Base-by-base conservation (phyloP, 495 filamentous ascomycete species). In the Penicillium antarcticum region DNA sequence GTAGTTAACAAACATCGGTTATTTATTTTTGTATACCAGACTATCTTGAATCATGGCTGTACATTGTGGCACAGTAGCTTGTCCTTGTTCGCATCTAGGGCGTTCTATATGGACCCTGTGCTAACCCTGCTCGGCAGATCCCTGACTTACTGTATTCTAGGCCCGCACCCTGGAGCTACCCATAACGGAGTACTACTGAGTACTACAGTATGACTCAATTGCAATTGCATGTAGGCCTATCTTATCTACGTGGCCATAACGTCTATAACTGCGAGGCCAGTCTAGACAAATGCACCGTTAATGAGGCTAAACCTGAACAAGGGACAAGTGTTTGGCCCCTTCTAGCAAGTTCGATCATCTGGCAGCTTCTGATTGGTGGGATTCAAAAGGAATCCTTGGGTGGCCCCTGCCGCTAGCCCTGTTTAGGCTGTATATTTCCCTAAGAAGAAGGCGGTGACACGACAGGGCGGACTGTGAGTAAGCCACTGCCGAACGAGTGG, bases 331-430 rank as follows among this genome's bases (percentile, higher is more conserved):
- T 48, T 63, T 45, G 48, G 42, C 61, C 53, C 39, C 26, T 66
- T 67, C 64, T 59, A 68, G 57, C 57, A 66, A 52, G 24, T 71
- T 71, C 66, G 61, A 63, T 57, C 23, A 45, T 56, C n/a, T 56
- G 58, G 61, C 55, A 43, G 12, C 4, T 33, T 32, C 5, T 56
- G 42, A 60, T 51, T 63, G 57, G 60, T 33, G 23, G 35, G 33
- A 2, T 0, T 17, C 23, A 12, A 24, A 19, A 1, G 16, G 3
- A 29, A 34, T 42, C 29, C 35, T 11, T 48, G 58, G 52, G 38
- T 21, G 46, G 23, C 47, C 53, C 55, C 48, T 39, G 36, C n/a
- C 19, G 10, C 41, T 55, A 50, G 35, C 7, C 36, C 40, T 12
- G 2, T 45, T 48, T 37, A 4, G 48, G 54, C 41, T 48, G 45